Base-by-base conservation (phyloP, 371 early-diverging fungal species). In the Apophysomyces variabilis region DNA sequence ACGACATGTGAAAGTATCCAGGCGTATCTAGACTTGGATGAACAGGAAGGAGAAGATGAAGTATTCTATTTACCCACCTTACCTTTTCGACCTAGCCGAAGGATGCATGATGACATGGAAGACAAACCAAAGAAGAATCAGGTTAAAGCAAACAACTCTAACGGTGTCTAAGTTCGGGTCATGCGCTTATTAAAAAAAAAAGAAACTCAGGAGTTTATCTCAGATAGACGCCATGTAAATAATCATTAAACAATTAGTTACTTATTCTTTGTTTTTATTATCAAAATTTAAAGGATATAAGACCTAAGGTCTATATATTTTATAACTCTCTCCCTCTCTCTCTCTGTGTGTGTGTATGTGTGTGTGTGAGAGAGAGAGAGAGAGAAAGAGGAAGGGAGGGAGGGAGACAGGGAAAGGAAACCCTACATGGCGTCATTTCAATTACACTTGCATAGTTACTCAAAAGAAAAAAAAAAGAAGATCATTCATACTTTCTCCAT, bases 1-100 rank as follows among this genome's bases (percentile, higher is more conserved):
- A 87, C 88, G 1, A 86, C 88, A 6, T 84, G 83, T 26, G 91
- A 89, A 39, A 74, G 83, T 56, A 85, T 87, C 18, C 86, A 89
- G 43, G 87, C 88, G 0, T 91, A 86, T 68, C 76, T 87, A 37
- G 91, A 90, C 59, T 85, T 88, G 5, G 89, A 86, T 38, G 81
- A 78, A 14, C 85, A 87, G 14, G 78, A 76, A 32, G 85, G 76
- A 5, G 76, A 83, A 37, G 87, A 85, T n/a, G 79, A 75, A 9
- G 65, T 81, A 0, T 73, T 71, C 38, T 80, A 76, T 66, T 36
- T 81, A 38, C 69, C 76, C 4, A 65, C 71, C 13, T 54, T 73
- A 38, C 60, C 60, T 12, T 50, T 60, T 21, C 54, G 54, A 50
- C 54, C 54, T 50, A 21, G 54, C 21, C 54, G 54, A 21, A 16